These are phyloP conservation scores for Thalassiosira exigua DNA, from an alignment of 352 stramenopile genomes.

Conservation along the genomic window DNA sequence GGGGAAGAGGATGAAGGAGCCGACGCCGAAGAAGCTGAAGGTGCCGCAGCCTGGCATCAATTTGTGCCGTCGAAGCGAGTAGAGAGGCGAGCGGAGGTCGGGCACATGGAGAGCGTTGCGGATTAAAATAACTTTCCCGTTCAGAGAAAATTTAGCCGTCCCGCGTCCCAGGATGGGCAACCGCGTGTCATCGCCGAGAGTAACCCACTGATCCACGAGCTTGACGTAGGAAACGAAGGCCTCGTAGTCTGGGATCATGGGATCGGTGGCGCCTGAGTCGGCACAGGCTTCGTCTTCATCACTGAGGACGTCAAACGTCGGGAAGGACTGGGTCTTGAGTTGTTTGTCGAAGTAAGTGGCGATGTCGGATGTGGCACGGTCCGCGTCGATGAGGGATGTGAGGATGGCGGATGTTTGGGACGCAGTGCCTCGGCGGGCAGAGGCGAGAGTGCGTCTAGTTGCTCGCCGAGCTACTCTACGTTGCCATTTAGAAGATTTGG, in stretches of 20 bases:
- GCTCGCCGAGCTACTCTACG: too few relatives aligned
- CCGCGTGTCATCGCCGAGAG: too few relatives aligned
- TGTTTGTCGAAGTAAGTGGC: too few relatives aligned
- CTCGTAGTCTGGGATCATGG: conserved; percentile 15
- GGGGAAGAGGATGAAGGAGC: conserved; percentile 26
- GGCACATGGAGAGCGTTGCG: conserved; percentile 26
- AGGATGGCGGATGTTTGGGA: too few relatives aligned
- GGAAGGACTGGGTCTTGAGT: too few relatives aligned
- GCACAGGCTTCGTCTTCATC: conserved; percentile 4
- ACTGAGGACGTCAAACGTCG: too few relatives aligned
- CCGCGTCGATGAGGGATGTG: too few relatives aligned
- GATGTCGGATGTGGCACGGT: too few relatives aligned
- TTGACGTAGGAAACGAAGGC: conserved; percentile 35
- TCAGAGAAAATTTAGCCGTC: conserved; percentile 19
- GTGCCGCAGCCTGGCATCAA: conserved; percentile 13
- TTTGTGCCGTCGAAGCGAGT: conserved; percentile 2
- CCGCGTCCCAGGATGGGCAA: conserved; percentile 5
- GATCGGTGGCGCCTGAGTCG: conserved; percentile 8
- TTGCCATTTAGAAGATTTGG: too few relatives aligned
- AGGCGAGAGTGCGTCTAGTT: too few relatives aligned
- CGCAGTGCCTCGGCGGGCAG: too few relatives aligned
- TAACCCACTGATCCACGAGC: too few relatives aligned
- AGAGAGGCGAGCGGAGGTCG: conserved; percentile 1
- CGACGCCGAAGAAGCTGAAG: conserved; percentile 8
- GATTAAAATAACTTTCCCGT: conserved; percentile 14